Evolutionary conservation across 2,329 filamentous ascomycete genomes (phyloP).

Genomic region (Dryadomyces quercivorus): DNA sequence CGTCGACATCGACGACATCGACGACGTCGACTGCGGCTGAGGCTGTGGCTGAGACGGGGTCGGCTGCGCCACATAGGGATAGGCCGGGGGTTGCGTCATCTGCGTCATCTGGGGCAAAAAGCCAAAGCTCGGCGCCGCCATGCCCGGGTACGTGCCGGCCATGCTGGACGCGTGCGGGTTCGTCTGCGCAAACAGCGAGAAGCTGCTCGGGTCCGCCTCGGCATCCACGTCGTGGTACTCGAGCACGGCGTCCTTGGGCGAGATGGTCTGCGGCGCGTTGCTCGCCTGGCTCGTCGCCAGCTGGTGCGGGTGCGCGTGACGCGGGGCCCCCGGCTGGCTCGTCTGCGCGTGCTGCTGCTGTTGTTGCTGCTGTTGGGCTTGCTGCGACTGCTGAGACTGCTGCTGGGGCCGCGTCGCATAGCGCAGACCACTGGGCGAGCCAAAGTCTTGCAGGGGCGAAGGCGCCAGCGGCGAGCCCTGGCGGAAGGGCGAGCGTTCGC

Average conservation of each 20-base stretch:
- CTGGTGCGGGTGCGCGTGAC: conserved; percentile 18
- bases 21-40: conserved; percentile 8
- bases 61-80: neutral
- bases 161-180: conserved; percentile 28
- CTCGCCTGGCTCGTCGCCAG: conserved; percentile 25
- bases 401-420: conserved; percentile 44
- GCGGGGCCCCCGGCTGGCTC: conserved; percentile 46
- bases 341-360: conserved; percentile 23
- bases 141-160: conserved; percentile 22
- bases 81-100: neutral
- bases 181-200: conserved; percentile 51
- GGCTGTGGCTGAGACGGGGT: conserved; percentile 28
- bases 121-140: conserved; percentile 13
- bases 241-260: conserved; percentile 80
- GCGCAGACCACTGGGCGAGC: conserved; percentile 16
- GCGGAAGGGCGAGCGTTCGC: conserved; percentile 73
- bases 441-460: conserved; percentile 30
- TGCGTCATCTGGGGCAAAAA: conserved; percentile 22
- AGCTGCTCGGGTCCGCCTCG: conserved; percentile 36
- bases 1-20: too few relatives aligned
- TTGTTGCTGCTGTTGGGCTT: conserved; percentile 20
- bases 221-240: conserved; percentile 59
- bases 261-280: conserved; percentile 69
- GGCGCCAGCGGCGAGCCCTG: conserved; percentile 53
- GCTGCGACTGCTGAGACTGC: conserved; percentile 34